These are phyloP conservation scores for Dentipellis sp. DNA, from an alignment of 768 basidiomycete genomes.

Conservation along the genomic window DNA sequence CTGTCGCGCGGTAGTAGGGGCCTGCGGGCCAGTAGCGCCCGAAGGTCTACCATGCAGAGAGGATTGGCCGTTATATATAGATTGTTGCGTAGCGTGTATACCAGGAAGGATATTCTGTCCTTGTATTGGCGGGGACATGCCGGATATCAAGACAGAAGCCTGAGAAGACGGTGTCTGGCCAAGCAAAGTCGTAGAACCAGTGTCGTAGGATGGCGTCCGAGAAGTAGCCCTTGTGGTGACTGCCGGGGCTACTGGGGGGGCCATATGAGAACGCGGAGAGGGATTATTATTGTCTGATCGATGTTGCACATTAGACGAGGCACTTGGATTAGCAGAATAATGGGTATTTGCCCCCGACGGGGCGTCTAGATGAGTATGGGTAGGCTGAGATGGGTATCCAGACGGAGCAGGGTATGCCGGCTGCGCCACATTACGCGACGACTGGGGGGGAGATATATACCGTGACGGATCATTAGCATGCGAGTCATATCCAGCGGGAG, in stretches of 20 bases:
- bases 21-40: no score
- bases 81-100: no score
- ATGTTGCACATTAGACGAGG: slow-evolving; percentile 10
- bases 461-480: slow-evolving; percentile 12
- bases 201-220: slow-evolving; percentile 13
- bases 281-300: slow-evolving; percentile 8
- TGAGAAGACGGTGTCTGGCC: slow-evolving; percentile 15
- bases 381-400: slow-evolving; percentile 11
- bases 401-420: slow-evolving; percentile 11
- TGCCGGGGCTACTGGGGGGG: slow-evolving; percentile 5
- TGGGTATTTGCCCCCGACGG: slow-evolving; percentile 1
- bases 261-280: slow-evolving; percentile 12
- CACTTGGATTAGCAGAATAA: slow-evolving; percentile 6
- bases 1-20: slow-evolving; percentile 2
- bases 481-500: neutral
- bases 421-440: slow-evolving; percentile 5
- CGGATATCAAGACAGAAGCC: slow-evolving; percentile 6
- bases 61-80: no score
- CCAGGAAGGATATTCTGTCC: slow-evolving; percentile 1
- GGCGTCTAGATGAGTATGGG: slow-evolving; percentile 11
- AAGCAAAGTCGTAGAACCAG: slow-evolving; percentile 14
- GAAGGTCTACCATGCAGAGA: no score
- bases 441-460: slow-evolving; percentile 1
- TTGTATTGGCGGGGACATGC: slow-evolving; percentile 7
- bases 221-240: slow-evolving; percentile 6